Evolutionary conservation across 805 yeast species (phyloP).

Genomic region (Candida michaelii): DNA sequence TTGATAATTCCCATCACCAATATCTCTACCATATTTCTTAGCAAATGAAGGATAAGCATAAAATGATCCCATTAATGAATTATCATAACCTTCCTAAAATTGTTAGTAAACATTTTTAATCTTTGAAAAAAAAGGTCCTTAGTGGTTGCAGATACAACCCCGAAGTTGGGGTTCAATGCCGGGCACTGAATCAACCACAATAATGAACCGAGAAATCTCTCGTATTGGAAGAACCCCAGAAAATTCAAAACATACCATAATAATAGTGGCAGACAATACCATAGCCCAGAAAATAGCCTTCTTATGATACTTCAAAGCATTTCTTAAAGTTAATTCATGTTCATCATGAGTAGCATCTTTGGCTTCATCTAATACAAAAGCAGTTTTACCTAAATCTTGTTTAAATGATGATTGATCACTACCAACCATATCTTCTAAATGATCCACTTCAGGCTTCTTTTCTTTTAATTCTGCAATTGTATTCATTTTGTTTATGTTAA

Average conservation of each 20-base stretch:
- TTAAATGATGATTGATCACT: conserved; percentile 17
- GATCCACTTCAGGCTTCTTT: conserved; percentile 15
- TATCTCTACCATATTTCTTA: conserved; percentile 32
- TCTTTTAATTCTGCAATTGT: conserved; percentile 1
- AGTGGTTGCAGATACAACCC: conserved; percentile 34
- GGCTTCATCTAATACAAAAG: conserved; percentile 18
- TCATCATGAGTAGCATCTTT: conserved; percentile 22
- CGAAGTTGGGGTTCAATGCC: conserved; percentile 25
- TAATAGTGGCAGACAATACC: conserved; percentile 40
- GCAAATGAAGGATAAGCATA: conserved; percentile 35
- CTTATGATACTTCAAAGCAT: conserved; percentile 41
- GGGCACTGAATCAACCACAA: conserved; percentile 11
- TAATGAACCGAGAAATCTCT: not conserved
- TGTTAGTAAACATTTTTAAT: conserved; percentile 17
- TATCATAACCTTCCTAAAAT: conserved; percentile 36
- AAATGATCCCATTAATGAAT: conserved; percentile 34
- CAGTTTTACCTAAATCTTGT: conserved; percentile 13
- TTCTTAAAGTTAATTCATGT: conserved; percentile 19
- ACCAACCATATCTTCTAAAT: conserved; percentile 15
- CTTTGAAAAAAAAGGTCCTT: too few species aligned
- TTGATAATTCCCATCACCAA: conserved; percentile 19
- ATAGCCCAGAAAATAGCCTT: conserved; percentile 45
- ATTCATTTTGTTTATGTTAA: not conserved
- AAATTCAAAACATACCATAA: conserved; percentile 21
- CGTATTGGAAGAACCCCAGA: too few species aligned